phyloP scores from a whole-genome alignment of 176 grass and related monocot genomes.

The Calamus simplicifolius region DNA sequence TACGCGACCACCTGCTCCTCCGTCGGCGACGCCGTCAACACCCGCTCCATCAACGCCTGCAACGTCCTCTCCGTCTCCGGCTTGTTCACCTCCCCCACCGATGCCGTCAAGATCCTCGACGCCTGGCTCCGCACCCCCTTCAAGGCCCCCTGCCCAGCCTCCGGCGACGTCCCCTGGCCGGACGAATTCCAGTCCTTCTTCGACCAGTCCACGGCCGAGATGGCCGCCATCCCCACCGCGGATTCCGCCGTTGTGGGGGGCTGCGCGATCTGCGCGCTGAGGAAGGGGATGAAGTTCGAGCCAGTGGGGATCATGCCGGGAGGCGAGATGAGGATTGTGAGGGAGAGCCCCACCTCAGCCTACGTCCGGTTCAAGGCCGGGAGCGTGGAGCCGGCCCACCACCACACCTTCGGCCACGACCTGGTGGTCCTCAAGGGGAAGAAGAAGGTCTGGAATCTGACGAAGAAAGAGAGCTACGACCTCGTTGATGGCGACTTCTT shows the following conservation, averaged over 20 bases:
- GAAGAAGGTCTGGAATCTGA: constrained; percentile 94
- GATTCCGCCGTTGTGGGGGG: not conserved
- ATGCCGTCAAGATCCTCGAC: constrained; percentile 47
- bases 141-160: constrained; percentile 74
- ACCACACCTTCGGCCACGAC: constrained; percentile 98
- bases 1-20: constrained; percentile 75
- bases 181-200: constrained; percentile 65
- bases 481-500: constrained; percentile 72
- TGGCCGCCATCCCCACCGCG: constrained; percentile 54
- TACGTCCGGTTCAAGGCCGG: constrained; percentile 85
- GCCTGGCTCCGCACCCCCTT: constrained; percentile 82
- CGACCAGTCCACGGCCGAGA: constrained; percentile 53
- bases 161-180: constrained; percentile 49
- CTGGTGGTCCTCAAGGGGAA: constrained; percentile 78
- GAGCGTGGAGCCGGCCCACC: constrained; percentile 87
- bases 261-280: constrained; percentile 81
- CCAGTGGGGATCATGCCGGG: constrained; percentile 84
- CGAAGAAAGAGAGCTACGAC: constrained; percentile 74
- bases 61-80: constrained; percentile 85
- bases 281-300: constrained; percentile 74
- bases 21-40: constrained; percentile 59
- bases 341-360: constrained; percentile 82
- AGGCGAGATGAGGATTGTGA: constrained; percentile 85
- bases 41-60: constrained; percentile 91
- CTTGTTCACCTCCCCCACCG: constrained; percentile 34